phyloP scores from a whole-genome alignment of 2,329 filamentous ascomycete genomes.

The Colletotrichum limetticola region DNA sequence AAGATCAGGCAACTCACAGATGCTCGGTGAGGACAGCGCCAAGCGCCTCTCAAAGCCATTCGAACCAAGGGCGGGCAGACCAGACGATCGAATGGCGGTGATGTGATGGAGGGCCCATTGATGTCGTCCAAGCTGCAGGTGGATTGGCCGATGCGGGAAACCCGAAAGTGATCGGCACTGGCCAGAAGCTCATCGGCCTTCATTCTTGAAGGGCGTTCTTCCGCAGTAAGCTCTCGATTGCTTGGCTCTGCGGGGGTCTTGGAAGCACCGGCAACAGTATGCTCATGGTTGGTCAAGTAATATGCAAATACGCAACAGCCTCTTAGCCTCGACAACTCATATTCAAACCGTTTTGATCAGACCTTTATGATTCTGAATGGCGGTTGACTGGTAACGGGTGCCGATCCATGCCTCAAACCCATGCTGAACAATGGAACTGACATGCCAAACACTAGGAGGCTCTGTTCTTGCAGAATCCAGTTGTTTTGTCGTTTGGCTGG shows the following conservation, averaged over 20 bases:
- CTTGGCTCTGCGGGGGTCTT: slow-evolving; percentile 33
- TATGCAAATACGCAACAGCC: background rate
- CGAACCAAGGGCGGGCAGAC: slow-evolving; percentile 5
- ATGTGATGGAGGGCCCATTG: slow-evolving; percentile 19
- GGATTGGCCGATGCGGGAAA: slow-evolving; percentile 33
- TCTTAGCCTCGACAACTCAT: background rate
- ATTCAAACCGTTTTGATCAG: background rate
- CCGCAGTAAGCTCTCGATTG: background rate
- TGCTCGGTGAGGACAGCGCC: slow-evolving; percentile 19
- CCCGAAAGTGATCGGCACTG: slow-evolving; percentile 32
- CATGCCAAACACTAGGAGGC: background rate
- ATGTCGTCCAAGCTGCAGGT: background rate
- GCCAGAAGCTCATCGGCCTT: slow-evolving; percentile 29
- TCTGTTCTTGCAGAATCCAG: background rate
- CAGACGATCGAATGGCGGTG: slow-evolving; percentile 11
- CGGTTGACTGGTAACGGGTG: background rate
- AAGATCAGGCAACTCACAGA: slow-evolving; percentile 32
- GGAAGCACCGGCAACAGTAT: slow-evolving; percentile 22
- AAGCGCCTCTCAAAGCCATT: slow-evolving; percentile 18
- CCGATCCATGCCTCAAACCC: background rate
- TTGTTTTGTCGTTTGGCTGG: slow-evolving; percentile 1
- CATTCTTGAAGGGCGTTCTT: background rate
- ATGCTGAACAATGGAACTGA: background rate
- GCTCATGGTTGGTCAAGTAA: background rate
- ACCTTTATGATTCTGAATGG: background rate